Conservation (phyloP, 768 basidiomycete genomes). For the Termitomyces sp. region DNA sequence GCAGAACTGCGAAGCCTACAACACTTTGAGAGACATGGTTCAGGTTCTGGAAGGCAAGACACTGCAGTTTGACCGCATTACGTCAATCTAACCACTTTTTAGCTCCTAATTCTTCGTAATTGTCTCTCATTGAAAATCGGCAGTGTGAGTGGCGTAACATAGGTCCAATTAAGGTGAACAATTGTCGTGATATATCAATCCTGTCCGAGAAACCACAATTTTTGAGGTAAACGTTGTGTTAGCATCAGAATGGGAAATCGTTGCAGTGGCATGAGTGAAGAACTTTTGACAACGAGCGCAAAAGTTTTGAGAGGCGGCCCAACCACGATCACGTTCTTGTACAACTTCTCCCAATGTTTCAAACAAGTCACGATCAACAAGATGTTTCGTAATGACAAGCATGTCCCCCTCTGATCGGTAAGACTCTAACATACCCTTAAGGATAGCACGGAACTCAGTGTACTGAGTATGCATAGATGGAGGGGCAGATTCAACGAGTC, state of each 20-base stretch:
- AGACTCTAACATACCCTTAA: conserved; percentile 94
- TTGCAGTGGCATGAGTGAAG: conserved; percentile 15
- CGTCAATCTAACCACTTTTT: not conserved
- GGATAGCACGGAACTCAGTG: conserved; percentile 86
- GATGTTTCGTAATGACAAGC: conserved; percentile 77
- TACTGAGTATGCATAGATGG: conserved; percentile 67
- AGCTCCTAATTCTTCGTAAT: conserved; percentile 14
- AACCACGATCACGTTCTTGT: conserved; percentile 59
- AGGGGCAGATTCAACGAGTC: conserved; percentile 76
- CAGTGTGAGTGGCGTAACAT: not conserved
- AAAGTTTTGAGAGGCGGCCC: conserved; percentile 48
- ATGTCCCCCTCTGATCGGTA: conserved; percentile 92
- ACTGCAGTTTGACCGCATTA: not conserved
- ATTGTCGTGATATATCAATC: conserved; percentile 53
- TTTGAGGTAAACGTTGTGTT: conserved; percentile 17
- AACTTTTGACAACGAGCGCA: conserved; percentile 57
- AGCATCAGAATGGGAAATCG: conserved; percentile 12
- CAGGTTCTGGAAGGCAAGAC: conserved; percentile 36
- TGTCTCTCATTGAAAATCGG: not conserved
- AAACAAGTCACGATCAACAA: conserved; percentile 83
- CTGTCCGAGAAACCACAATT: conserved; percentile 57
- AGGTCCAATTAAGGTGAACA: conserved; percentile 28
- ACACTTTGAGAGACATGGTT: conserved; percentile 60
- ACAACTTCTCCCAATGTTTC: conserved; percentile 62
- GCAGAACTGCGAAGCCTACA: conserved; percentile 48